Evolutionary conservation across 805 yeast genomes (phyloP).

Genomic region (Yarrowia sp.): DNA sequence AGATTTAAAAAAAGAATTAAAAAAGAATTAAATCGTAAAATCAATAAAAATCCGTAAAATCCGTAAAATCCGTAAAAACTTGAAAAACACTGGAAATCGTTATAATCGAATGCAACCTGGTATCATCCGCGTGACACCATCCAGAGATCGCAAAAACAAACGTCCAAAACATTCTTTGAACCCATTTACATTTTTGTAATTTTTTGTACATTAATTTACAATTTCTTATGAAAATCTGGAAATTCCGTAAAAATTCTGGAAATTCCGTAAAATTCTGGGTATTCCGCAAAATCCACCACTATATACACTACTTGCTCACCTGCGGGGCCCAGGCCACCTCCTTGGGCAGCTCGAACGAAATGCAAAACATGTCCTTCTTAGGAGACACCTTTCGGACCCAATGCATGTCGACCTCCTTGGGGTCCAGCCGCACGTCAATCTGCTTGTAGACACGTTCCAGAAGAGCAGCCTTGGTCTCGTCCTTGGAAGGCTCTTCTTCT

Average conservation of each 20-base stretch:
- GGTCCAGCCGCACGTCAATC: constrained; percentile 46
- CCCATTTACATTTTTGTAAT: too few relatives aligned
- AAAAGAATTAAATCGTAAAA: too few relatives aligned
- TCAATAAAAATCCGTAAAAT: too few relatives aligned
- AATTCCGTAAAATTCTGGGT: neutral
- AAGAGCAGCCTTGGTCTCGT: constrained; percentile 65
- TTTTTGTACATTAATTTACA: neutral
- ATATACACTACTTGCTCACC: neutral
- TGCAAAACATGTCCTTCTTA: constrained; percentile 93
- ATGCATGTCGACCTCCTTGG: constrained; percentile 59
- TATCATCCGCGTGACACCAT: too few relatives aligned
- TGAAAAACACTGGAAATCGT: too few relatives aligned
- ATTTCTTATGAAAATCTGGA: neutral
- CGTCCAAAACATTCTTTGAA: too few relatives aligned
- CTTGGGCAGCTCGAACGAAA: constrained; percentile 60
- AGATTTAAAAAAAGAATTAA: too few relatives aligned
- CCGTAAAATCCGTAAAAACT: too few relatives aligned
- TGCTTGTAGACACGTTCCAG: constrained; percentile 50
- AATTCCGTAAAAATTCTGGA: neutral
- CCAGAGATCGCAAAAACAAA: too few relatives aligned
- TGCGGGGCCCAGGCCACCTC: constrained; percentile 39
- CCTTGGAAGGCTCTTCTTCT: constrained; percentile 66
- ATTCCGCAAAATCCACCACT: neutral
- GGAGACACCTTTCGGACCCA: constrained; percentile 94
- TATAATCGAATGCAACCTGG: too few relatives aligned